These are phyloP conservation scores for Durotheca rogersii DNA, from an alignment of 495 filamentous ascomycete genomes.

Conservation along the genomic window DNA sequence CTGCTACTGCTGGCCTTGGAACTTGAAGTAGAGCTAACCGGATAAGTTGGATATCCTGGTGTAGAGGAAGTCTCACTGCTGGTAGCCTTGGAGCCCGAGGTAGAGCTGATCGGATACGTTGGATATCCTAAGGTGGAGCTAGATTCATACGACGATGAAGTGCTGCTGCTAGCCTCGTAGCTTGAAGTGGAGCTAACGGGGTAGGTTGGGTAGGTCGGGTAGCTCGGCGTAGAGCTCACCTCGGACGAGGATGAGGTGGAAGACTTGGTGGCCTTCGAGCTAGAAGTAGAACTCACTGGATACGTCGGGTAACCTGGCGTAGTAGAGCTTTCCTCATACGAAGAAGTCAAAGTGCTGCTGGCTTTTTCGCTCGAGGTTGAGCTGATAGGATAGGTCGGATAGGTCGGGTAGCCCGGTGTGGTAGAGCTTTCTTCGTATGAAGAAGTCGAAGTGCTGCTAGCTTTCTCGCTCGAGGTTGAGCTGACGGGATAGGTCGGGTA, in stretches of 20 bases:
- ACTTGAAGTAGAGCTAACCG: conserved; percentile 10
- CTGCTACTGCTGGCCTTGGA: conserved; percentile 8
- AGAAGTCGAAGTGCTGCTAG: background rate
- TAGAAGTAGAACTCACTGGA: background rate
- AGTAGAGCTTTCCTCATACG: conserved; percentile 2
- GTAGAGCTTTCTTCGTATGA: conserved; percentile 2
- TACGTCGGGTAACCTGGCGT: background rate
- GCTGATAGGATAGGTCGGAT: background rate
- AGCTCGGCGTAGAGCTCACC: conserved; percentile 4
- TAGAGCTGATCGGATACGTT: background rate
- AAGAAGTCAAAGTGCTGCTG: background rate
- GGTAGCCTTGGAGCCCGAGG: background rate
- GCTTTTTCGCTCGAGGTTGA: background rate
- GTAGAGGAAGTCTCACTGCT: background rate
- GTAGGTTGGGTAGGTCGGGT: conserved; percentile 11
- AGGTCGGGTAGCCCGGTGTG: conserved; percentile 7
- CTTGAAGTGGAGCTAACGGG: background rate
- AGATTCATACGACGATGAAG: background rate
- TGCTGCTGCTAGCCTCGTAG: background rate
- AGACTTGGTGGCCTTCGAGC: background rate
- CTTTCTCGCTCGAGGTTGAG: background rate
- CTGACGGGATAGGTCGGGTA: background rate
- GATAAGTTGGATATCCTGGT: background rate
- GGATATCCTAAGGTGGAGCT: background rate
- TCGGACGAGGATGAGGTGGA: conserved; percentile 40